Percentiles rank a stretch among this genome's conserved stretches.
Conservation (phyloP, 2,329 filamentous ascomycete genomes). For the Aspergillus thermomutatus region DNA sequence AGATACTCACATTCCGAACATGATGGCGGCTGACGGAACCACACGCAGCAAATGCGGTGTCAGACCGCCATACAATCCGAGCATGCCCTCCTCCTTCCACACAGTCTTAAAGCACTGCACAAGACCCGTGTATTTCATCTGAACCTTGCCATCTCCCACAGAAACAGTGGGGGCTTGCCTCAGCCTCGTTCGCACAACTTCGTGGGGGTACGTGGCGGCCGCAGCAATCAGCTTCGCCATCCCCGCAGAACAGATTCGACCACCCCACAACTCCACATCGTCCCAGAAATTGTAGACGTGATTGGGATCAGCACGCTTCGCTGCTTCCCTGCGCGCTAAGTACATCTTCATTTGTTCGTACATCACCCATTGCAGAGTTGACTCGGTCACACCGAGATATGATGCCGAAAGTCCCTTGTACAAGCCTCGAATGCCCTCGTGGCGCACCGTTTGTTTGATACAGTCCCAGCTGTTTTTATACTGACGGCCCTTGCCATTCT, state of each 20-base stretch:
- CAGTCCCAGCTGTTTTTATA: slow-evolving; percentile 91
- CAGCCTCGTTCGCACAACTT: slow-evolving; percentile 80
- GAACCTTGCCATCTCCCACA: slow-evolving; percentile 59
- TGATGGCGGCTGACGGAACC: slow-evolving; percentile 89
- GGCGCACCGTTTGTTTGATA: slow-evolving; percentile 71
- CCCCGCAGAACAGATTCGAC: slow-evolving; percentile 73
- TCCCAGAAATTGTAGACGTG: slow-evolving; percentile 69
- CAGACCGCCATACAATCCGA: slow-evolving; percentile 82
- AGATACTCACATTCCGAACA: slow-evolving; percentile 76
- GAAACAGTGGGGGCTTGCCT: slow-evolving; percentile 82
- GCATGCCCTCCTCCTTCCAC: slow-evolving; percentile 82
- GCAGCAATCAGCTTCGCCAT: slow-evolving; percentile 79
- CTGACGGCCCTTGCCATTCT: slow-evolving; percentile 57
- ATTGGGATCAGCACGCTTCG: slow-evolving; percentile 54
- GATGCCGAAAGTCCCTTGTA: slow-evolving; percentile 90
- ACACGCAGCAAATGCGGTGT: slow-evolving; percentile 89
- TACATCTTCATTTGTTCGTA: slow-evolving; percentile 87
- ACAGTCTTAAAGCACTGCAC: slow-evolving; percentile 85
- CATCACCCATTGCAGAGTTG: slow-evolving; percentile 86
- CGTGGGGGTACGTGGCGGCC: slow-evolving; percentile 84
- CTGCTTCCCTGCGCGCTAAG: slow-evolving; percentile 62
- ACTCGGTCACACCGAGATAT: slow-evolving; percentile 87
- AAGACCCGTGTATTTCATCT: slow-evolving; percentile 82
- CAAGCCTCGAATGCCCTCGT: slow-evolving; percentile 76
- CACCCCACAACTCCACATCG: slow-evolving; percentile 70